phyloP scores from a whole-genome alignment of 2,329 filamentous ascomycete genomes.

The Cercospora sp. region DNA sequence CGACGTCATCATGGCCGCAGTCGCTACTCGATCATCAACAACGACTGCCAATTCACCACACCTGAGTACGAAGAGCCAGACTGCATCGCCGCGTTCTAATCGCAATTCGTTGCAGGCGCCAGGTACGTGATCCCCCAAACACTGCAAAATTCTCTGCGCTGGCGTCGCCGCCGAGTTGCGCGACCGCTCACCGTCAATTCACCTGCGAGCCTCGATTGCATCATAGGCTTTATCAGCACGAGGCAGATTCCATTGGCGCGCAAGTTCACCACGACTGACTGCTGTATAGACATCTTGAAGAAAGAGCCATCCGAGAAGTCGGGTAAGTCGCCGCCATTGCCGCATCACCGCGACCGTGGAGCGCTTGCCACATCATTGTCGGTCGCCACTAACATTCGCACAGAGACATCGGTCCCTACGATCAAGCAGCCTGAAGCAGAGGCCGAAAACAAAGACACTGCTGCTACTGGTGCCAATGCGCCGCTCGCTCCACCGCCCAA shows the following conservation, averaged over 20 bases:
- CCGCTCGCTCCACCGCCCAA: conserved; percentile 56
- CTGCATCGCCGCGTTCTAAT: conserved; percentile 33
- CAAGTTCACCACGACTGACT: conserved; percentile 17
- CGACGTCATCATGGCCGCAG: conserved; percentile 25
- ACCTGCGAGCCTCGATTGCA: conserved; percentile 4
- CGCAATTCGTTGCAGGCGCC: conserved; percentile 26
- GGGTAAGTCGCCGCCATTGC: conserved; percentile 20
- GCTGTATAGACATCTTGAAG: conserved; percentile 22
- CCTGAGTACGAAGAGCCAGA: conserved; percentile 28
- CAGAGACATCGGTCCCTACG: conserved; percentile 33
- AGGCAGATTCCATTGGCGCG: conserved; percentile 10
- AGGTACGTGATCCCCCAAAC: conserved; percentile 30
- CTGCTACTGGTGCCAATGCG: conserved; percentile 44
- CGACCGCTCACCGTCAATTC: neutral
- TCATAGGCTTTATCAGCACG: conserved; percentile 7
- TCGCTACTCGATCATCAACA: conserved; percentile 28
- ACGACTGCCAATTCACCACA: conserved; percentile 33
- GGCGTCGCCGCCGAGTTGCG: conserved; percentile 1
- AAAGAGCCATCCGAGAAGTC: conserved; percentile 26
- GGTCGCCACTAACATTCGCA: conserved; percentile 8
- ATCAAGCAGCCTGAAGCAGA: conserved; percentile 39
- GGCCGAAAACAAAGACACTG: conserved; percentile 30
- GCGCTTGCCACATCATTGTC: neutral
- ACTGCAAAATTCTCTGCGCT: neutral
- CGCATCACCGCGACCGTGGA: neutral